Evolutionary conservation across 495 filamentous ascomycete species (phyloP).

Genomic region (Penicillium pulvis): DNA sequence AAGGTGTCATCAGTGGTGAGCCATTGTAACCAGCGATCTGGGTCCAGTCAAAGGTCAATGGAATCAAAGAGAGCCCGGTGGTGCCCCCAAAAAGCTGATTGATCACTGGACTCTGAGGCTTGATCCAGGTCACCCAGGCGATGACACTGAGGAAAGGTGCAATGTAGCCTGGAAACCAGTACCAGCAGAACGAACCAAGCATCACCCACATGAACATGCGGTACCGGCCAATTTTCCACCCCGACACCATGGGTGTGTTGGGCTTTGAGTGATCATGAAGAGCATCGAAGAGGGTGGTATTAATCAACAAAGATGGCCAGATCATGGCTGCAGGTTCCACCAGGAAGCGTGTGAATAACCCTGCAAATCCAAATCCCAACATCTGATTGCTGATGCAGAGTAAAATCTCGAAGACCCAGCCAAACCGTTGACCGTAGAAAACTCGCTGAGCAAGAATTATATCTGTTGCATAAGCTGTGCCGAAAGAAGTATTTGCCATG

Average conservation of each 20-base stretch:
- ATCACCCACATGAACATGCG: conserved; percentile 65
- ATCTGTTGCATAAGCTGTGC: conserved; percentile 65
- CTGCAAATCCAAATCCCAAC: conserved; percentile 71
- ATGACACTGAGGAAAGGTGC: conserved; percentile 51
- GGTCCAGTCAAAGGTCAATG: conserved; percentile 71
- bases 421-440: conserved; percentile 69
- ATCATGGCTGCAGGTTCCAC: conserved; percentile 69
- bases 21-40: conserved; percentile 65
- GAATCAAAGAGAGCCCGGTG: conserved; percentile 61
- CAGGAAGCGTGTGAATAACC: conserved; percentile 65
- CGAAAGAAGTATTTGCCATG: conserved; percentile 60
- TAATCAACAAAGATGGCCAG: conserved; percentile 69
- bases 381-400: conserved; percentile 71
- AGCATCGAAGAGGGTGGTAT: conserved; percentile 65
- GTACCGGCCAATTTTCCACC: conserved; percentile 68
- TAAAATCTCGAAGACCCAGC: conserved; percentile 67
- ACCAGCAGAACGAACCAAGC: conserved; percentile 59
- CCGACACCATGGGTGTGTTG: conserved; percentile 58
- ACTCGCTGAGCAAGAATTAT: conserved; percentile 64
- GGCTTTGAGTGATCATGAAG: conserved; percentile 66
- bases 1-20: conserved; percentile 69
- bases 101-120: conserved; percentile 49
- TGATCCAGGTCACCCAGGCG: conserved; percentile 53
- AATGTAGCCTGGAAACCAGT: conserved; percentile 59
- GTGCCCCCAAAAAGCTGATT: conserved; percentile 64